Percentiles rank a stretch among this genome's conserved stretches.
phyloP scores from a whole-genome alignment of 163 green algal species.

The Chloroidium sp. region DNA sequence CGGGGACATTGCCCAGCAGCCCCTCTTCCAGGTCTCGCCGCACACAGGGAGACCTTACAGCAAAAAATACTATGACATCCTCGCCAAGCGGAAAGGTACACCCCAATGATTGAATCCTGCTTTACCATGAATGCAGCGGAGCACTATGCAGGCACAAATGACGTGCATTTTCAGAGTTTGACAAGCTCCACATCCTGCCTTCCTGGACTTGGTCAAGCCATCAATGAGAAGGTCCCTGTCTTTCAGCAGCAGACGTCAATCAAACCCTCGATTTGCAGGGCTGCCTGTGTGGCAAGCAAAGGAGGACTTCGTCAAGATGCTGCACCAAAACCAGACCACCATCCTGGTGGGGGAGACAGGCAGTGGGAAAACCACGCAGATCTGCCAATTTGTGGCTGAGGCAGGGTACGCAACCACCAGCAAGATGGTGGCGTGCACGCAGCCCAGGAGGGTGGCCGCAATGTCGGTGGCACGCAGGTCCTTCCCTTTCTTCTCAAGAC shows the following conservation, averaged over 20 bases:
- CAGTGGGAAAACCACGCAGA: slow-evolving; percentile 96
- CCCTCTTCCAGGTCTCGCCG: slow-evolving; percentile 60
- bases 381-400: slow-evolving; percentile 95
- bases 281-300: slow-evolving; percentile 97
- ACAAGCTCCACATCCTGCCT: neutral
- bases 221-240: neutral
- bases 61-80: slow-evolving; percentile 87
- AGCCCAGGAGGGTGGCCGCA: slow-evolving; percentile 93
- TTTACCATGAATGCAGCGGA: neutral
- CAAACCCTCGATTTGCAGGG: slow-evolving; percentile 26
- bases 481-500: no score
- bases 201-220: neutral
- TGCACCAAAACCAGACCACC: slow-evolving; percentile 85
- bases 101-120: neutral
- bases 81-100: slow-evolving; percentile 71
- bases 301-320: slow-evolving; percentile 88
- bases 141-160: neutral
- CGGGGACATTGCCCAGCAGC: neutral
- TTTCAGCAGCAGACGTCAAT: neutral
- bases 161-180: neutral
- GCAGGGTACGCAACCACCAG: slow-evolving; percentile 65
- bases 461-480: slow-evolving; percentile 79
- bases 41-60: slow-evolving; percentile 82
- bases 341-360: slow-evolving; percentile 96
- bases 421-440: slow-evolving; percentile 93